Evolutionary conservation across 139 green algal species (phyloP).

Genomic region (Chlamydomonas eustigma): DNA sequence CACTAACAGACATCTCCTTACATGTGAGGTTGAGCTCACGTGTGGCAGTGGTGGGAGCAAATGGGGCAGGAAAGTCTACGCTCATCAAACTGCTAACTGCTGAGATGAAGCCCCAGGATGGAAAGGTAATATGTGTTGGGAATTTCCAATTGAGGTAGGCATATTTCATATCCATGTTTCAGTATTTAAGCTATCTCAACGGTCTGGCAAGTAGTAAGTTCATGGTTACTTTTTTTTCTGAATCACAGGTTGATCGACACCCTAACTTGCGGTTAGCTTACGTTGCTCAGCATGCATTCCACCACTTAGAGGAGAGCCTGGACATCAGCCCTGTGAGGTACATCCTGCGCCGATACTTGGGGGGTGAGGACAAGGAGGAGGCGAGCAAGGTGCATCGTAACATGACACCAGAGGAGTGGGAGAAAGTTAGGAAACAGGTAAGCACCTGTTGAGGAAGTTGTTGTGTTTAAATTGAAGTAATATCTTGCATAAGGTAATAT

Average conservation of each 20-base stretch:
- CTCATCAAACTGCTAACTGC: conserved; percentile 80
- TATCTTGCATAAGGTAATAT: too few relatives aligned
- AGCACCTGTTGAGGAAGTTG: too few relatives aligned
- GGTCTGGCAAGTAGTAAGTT: background rate
- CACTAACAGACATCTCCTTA: conserved; percentile 40
- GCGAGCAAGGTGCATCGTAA: conserved; percentile 32
- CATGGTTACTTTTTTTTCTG: background rate
- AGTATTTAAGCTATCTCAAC: too few relatives aligned
- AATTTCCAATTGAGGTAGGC: background rate
- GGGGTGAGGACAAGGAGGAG: conserved; percentile 65
- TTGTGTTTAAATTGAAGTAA: too few relatives aligned
- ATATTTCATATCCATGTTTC: too few relatives aligned
- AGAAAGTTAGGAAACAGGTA: conserved; percentile 62
- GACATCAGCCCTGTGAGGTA: conserved; percentile 88
- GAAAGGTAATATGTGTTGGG: conserved; percentile 1
- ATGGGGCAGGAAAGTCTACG: conserved; percentile 72
- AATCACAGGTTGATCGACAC: conserved; percentile 63
- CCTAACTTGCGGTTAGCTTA: conserved; percentile 91
- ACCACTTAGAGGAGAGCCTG: conserved; percentile 90
- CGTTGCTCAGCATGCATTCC: conserved; percentile 93
- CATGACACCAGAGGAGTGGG: conserved; percentile 46
- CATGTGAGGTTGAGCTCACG: conserved; percentile 64
- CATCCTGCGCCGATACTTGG: conserved; percentile 83
- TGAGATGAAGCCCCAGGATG: conserved; percentile 35
- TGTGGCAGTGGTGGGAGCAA: conserved; percentile 76